phyloP scores from a whole-genome alignment of 495 filamentous ascomycete genomes.

The Cladorrhinum samala region DNA sequence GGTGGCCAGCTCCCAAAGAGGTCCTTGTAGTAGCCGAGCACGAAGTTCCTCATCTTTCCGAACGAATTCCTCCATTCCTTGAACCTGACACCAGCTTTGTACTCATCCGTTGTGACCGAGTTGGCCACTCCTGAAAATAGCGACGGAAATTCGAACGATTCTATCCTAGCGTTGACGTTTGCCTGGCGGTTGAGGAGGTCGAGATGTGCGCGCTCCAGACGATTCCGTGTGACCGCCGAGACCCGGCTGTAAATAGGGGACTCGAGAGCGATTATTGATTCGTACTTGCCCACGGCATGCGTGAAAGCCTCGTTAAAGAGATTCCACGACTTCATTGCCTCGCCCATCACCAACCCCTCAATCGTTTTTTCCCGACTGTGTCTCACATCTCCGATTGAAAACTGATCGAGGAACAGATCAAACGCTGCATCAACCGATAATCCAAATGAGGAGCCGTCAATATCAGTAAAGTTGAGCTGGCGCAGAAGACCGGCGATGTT shows the following conservation, averaged over 20 bases:
- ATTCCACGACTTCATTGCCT: conserved; percentile 71
- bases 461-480: conserved; percentile 70
- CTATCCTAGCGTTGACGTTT: conserved; percentile 60
- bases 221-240: conserved; percentile 62
- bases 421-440: conserved; percentile 70
- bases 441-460: conserved; percentile 76
- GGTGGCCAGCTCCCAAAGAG: conserved; percentile 92
- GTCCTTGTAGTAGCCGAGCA: conserved; percentile 71
- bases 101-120: conserved; percentile 64
- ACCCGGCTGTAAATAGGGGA: conserved; percentile 65
- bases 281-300: conserved; percentile 87
- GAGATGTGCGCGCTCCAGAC: conserved; percentile 73
- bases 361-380: conserved; percentile 83
- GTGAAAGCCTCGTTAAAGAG: conserved; percentile 89
- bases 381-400: conserved; percentile 72
- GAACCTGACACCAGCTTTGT: conserved; percentile 73
- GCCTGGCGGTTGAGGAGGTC: conserved; percentile 66
- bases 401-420: conserved; percentile 66
- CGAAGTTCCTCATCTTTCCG: conserved; percentile 63
- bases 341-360: conserved; percentile 80
- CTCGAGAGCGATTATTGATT: conserved; percentile 60
- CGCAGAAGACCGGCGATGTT: conserved; percentile 62
- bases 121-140: conserved; percentile 84
- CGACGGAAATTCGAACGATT: conserved; percentile 82
- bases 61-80: conserved; percentile 75